These are phyloP conservation scores for Microbotryomycetes sp. DNA, from an alignment of 1,284 basidiomycete genomes.

Conservation along the genomic window DNA sequence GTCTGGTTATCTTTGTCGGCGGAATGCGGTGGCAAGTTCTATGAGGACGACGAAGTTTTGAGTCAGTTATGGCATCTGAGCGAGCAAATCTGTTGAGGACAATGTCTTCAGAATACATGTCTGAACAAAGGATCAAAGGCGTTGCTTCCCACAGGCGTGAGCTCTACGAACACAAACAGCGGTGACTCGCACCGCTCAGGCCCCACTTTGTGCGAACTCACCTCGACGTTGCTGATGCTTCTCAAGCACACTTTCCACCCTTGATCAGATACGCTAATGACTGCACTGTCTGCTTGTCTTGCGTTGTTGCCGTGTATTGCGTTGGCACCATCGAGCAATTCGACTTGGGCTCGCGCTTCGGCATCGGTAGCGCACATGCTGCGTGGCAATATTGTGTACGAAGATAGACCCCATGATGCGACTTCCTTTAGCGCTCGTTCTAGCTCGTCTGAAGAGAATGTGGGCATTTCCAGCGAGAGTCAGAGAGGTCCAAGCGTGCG, in stretches of 20 bases:
- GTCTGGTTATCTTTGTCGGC: background rate
- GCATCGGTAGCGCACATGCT: background rate
- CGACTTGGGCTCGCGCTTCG: slow-evolving; percentile 12
- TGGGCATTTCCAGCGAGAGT: background rate
- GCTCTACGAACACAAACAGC: too few species aligned
- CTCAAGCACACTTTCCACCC: slow-evolving; percentile 9
- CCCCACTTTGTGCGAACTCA: too few species aligned
- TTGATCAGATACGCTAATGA: background rate
- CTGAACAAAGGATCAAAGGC: too few species aligned
- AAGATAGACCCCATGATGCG: slow-evolving; percentile 8
- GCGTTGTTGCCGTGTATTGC: too few species aligned
- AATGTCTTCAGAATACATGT: too few species aligned
- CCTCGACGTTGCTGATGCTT: background rate
- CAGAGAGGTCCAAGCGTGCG: too few species aligned
- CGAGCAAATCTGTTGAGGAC: too few species aligned
- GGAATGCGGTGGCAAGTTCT: background rate
- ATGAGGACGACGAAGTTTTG: too few species aligned
- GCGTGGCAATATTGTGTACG: background rate
- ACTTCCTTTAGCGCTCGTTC: slow-evolving; percentile 12
- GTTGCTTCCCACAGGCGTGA: too few species aligned
- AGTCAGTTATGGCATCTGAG: too few species aligned
- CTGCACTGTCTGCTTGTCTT: background rate
- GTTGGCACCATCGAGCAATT: slow-evolving; percentile 21
- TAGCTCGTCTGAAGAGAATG: slow-evolving; percentile 18
- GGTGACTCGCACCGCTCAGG: too few species aligned